Percentiles rank a stretch among this genome's conserved stretches.
These are phyloP conservation scores for Lactarius quietus DNA, from an alignment of 768 basidiomycete genomes.

Conservation along the genomic window DNA sequence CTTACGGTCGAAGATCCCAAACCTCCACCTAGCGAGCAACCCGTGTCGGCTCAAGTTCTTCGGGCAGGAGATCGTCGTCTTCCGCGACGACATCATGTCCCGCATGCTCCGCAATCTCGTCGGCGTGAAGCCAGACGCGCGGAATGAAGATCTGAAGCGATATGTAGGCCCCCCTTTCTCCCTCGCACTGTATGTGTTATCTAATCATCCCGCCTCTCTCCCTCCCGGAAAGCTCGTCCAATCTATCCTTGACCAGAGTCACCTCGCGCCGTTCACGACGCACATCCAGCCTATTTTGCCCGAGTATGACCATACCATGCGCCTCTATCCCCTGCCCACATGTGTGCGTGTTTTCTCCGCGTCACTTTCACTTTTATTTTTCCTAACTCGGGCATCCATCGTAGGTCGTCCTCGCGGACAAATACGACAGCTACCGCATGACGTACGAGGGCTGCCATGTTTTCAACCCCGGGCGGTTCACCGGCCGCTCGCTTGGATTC, in stretches of 20 bases:
- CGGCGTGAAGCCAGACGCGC: slow-evolving; percentile 76
- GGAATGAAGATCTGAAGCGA: slow-evolving; percentile 79
- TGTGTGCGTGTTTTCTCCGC: slow-evolving; percentile 50
- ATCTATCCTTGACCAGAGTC: slow-evolving; percentile 91
- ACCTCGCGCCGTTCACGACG: slow-evolving; percentile 83
- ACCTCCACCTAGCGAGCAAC: slow-evolving; percentile 80
- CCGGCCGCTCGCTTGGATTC: slow-evolving; percentile 79
- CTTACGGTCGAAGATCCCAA: slow-evolving; percentile 69
- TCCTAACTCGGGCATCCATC: slow-evolving; percentile 15
- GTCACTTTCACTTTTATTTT: background rate
- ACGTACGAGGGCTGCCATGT: slow-evolving; percentile 99
- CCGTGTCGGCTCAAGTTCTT: slow-evolving; percentile 95
- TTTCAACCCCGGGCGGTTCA: slow-evolving; percentile 94
- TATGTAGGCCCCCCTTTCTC: slow-evolving; percentile 55
- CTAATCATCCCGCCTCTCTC: background rate
- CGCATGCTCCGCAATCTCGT: slow-evolving; percentile 91
- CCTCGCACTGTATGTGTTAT: slow-evolving; percentile 7
- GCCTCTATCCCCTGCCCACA: slow-evolving; percentile 92
- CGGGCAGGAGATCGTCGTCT: slow-evolving; percentile 92
- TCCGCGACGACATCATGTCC: slow-evolving; percentile 90
- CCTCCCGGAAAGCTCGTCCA: slow-evolving; percentile 75
- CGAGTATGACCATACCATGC: slow-evolving; percentile 88
- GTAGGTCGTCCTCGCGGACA: slow-evolving; percentile 91
- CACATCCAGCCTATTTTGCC: slow-evolving; percentile 83
- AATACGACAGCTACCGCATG: slow-evolving; percentile 91